phyloP scores from a whole-genome alignment of 179 eudicot genomes.

The Beta macrorhiza region DNA sequence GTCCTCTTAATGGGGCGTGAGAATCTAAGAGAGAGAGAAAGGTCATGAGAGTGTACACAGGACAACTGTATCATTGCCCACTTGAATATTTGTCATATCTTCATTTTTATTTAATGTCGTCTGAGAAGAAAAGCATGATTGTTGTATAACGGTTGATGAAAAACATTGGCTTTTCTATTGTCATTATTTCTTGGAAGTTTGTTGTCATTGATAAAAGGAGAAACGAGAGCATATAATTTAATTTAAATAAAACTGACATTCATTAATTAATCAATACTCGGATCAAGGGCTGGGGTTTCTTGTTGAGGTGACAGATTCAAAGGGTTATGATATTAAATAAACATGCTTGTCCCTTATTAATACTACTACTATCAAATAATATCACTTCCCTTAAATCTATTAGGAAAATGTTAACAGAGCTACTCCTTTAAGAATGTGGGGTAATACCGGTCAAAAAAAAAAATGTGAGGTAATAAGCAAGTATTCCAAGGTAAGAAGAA shows the following conservation, averaged over 20 bases:
- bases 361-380: no score
- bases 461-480: no score
- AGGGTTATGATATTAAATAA: background rate
- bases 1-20: conserved; percentile 16
- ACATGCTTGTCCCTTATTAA: no score
- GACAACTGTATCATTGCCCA: conserved; percentile 34
- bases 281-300: no score
- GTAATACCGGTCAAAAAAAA: no score
- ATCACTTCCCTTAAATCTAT: background rate
- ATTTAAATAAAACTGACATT: no score
- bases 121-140: conserved; percentile 23
- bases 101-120: conserved; percentile 22
- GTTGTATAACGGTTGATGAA: conserved; percentile 29
- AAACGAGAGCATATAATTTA: background rate
- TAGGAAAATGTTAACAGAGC: no score
- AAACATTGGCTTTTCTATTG: conserved; percentile 25
- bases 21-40: conserved; percentile 32
- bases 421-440: no score
- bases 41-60: conserved; percentile 5
- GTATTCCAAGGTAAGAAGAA: no score
- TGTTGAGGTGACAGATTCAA: background rate
- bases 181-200: conserved; percentile 29
- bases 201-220: conserved; percentile 28
- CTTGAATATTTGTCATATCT: conserved; percentile 32
- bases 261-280: no score